Percentiles rank a stretch among this genome's conserved stretches.
Conservation (phyloP, 768 basidiomycete species). For the Amanita pseudoporphyria region DNA sequence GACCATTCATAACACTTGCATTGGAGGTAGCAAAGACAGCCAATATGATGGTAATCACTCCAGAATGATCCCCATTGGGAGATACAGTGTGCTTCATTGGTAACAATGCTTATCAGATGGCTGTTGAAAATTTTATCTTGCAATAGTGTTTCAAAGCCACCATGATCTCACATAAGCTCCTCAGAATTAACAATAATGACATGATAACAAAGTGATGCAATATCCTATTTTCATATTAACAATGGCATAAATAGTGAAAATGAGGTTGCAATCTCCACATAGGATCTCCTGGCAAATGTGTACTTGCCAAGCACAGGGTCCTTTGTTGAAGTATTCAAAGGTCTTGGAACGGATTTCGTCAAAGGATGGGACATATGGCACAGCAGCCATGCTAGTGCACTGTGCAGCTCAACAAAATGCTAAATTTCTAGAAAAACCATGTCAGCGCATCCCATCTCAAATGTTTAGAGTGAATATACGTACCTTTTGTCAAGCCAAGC, state of each 20-base stretch:
- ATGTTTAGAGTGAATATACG: not conserved
- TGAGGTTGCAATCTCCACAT: not conserved
- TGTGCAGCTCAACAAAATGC: not conserved
- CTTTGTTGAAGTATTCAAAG: not conserved
- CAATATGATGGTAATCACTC: too few species aligned
- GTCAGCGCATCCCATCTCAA: not conserved
- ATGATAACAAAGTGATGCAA: too few species aligned
- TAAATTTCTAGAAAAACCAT: not conserved
- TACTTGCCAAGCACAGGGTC: not conserved
- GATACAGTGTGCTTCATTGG: too few species aligned
- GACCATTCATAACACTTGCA: too few species aligned
- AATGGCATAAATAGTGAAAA: too few species aligned
- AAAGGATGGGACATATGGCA: not conserved
- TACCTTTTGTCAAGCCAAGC: too few species aligned
- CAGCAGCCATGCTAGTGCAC: not conserved
- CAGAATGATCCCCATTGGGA: too few species aligned
- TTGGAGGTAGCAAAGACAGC: not conserved
- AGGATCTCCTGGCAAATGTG: not conserved
- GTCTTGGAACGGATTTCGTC: not conserved
- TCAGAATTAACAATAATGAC: too few species aligned
- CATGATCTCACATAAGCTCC: too few species aligned
- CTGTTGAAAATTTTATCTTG: not conserved
- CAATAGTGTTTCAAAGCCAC: too few species aligned
- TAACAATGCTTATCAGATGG: too few species aligned
- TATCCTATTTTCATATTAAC: too few species aligned